phyloP scores from a whole-genome alignment of 345 rosid genomes.

The Physaria fendleri region DNA sequence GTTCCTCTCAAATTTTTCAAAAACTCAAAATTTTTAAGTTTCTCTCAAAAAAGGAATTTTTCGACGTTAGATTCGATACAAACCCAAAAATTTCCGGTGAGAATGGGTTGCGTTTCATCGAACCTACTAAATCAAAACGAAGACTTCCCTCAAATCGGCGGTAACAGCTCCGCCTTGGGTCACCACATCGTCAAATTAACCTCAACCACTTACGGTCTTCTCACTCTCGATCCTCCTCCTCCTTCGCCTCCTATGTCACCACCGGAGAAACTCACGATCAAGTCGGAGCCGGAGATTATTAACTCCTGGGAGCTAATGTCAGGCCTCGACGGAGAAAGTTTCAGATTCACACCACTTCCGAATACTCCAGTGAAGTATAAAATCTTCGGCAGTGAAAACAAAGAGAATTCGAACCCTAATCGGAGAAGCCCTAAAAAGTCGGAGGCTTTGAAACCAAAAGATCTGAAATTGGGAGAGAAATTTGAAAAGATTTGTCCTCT shows the following conservation, averaged over 20 bases:
- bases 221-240: slow-evolving; percentile 67
- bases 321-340: slow-evolving; percentile 75
- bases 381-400: slow-evolving; percentile 25
- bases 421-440: slow-evolving; percentile 3
- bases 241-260: slow-evolving; percentile 40
- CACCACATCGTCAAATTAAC: slow-evolving; percentile 94
- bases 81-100: slow-evolving; percentile 6
- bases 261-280: slow-evolving; percentile 45
- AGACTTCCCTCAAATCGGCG: slow-evolving; percentile 62
- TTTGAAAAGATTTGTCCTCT: slow-evolving; percentile 52
- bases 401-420: slow-evolving; percentile 52
- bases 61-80: slow-evolving; percentile 6
- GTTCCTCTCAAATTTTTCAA: slow-evolving; percentile 26
- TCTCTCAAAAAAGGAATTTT: not conserved
- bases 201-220: slow-evolving; percentile 91
- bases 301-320: slow-evolving; percentile 95
- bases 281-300: slow-evolving; percentile 55
- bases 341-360: slow-evolving; percentile 55
- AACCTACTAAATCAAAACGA: slow-evolving; percentile 69
- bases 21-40: not conserved
- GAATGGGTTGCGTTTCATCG: slow-evolving; percentile 92
- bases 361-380: slow-evolving; percentile 24
- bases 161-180: slow-evolving; percentile 49
- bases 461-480: slow-evolving; percentile 5
- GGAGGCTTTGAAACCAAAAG: not conserved